These are phyloP conservation scores for Penicillium hordei DNA, from an alignment of 2,329 filamentous ascomycete species.

Conservation along the genomic window DNA sequence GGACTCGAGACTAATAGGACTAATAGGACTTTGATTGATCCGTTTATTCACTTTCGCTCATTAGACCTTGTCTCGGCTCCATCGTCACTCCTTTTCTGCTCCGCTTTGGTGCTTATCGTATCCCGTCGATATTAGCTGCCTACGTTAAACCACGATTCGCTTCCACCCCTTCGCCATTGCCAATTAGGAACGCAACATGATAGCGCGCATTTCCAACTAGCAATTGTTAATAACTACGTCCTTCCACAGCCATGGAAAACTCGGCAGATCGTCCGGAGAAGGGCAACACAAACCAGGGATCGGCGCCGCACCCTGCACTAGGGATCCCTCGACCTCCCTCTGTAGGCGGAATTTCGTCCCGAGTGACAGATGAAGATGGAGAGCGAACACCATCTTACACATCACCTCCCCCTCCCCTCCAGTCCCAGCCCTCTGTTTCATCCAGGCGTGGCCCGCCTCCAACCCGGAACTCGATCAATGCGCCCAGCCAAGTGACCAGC, in stretches of 20 bases:
- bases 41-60: constrained; percentile 10
- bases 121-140: constrained; percentile 3
- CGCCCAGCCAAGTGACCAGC: constrained; percentile 49
- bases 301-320: constrained; percentile 45
- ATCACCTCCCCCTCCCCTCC: constrained; percentile 53
- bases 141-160: constrained; percentile 3
- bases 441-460: constrained; percentile 56
- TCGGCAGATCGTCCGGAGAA: constrained; percentile 34
- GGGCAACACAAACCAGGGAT: constrained; percentile 39
- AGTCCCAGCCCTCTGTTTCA: constrained; percentile 58
- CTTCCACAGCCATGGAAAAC: constrained; percentile 24
- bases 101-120: neutral
- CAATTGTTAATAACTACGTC: constrained; percentile 5
- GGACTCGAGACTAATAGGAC: constrained; percentile 9
- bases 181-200: constrained; percentile 24
- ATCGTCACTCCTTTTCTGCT: constrained; percentile 16
- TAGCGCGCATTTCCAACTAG: constrained; percentile 17
- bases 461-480: constrained; percentile 39
- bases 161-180: constrained; percentile 6
- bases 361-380: constrained; percentile 65
- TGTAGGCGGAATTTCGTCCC: constrained; percentile 60
- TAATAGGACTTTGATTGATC: constrained; percentile 8
- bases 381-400: constrained; percentile 40
- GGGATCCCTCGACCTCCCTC: constrained; percentile 54
- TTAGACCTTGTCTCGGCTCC: constrained; percentile 2